Conservation (phyloP, 2,329 filamentous ascomycete species). For the Cryphonectria naterciae region DNA sequence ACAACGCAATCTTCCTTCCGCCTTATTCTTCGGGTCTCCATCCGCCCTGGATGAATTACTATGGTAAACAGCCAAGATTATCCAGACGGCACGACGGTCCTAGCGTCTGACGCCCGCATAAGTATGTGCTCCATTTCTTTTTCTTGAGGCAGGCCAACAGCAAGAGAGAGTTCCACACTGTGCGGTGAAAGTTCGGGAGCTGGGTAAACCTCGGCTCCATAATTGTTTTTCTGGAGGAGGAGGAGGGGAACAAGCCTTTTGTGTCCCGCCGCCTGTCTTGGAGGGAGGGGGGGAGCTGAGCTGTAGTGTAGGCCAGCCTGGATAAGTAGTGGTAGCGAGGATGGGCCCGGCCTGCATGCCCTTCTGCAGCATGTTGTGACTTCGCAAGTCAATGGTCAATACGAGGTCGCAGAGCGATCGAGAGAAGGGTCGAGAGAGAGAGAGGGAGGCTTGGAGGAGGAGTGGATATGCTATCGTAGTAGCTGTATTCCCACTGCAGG, state of each 20-base stretch:
- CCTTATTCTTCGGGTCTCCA: background rate
- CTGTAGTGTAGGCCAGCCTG: background rate
- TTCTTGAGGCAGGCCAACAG: background rate
- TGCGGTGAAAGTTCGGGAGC: slow-evolving; percentile 26
- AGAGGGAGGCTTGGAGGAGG: background rate
- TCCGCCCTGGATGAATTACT: background rate
- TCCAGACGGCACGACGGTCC: slow-evolving; percentile 20
- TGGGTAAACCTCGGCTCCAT: slow-evolving; percentile 21
- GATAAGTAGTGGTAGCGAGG: background rate
- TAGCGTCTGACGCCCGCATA: slow-evolving; percentile 18
- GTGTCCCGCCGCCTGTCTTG: background rate
- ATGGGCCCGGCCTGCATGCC: background rate
- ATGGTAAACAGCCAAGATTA: slow-evolving; percentile 9
- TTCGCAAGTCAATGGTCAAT: background rate
- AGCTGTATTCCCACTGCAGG: background rate
- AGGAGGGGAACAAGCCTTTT: background rate
- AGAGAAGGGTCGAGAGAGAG: background rate
- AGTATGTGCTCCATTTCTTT: background rate
- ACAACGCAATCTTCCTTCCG: slow-evolving; percentile 12
- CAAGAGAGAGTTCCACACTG: background rate
- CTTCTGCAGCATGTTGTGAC: background rate
- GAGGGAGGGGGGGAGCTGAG: too few relatives aligned
- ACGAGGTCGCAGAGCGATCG: background rate
- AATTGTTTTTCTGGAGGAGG: background rate
- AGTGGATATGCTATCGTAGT: background rate